Evolutionary conservation across 345 rosid species (phyloP).

Genomic region (Corchorus olitorius): DNA sequence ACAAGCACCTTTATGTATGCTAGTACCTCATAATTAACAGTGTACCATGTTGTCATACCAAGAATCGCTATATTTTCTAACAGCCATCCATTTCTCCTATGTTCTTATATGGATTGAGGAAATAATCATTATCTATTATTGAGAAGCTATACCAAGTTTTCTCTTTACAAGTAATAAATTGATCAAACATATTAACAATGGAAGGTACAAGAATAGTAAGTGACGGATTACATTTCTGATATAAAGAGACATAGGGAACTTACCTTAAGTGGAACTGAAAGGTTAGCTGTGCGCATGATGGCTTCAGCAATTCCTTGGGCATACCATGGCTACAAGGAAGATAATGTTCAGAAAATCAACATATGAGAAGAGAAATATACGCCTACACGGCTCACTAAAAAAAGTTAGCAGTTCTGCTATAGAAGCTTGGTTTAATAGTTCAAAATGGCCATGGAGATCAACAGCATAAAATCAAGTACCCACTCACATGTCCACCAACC

Average conservation of each 20-base stretch:
- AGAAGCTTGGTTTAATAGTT: slow-evolving; percentile 14
- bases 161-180: background rate
- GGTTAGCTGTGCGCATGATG: slow-evolving; percentile 83
- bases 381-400: background rate
- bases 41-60: background rate
- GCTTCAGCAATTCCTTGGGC: slow-evolving; percentile 99
- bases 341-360: slow-evolving; percentile 19
- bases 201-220: slow-evolving; percentile 13
- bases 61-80: background rate
- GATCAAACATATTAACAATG: background rate
- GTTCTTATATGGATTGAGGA: background rate
- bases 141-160: background rate
- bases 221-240: background rate
- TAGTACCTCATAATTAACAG: background rate
- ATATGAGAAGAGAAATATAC: slow-evolving; percentile 10
- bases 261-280: slow-evolving; percentile 87
- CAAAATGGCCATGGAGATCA: background rate
- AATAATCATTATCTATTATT: background rate
- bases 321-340: slow-evolving; percentile 85
- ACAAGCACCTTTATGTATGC: background rate
- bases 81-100: background rate
- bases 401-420: background rate
- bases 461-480: background rate
- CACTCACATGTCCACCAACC: background rate
- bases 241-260: slow-evolving; percentile 18